Base-by-base conservation (phyloP, 2,329 filamentous ascomycete genomes). In the Tolypocladium ovalisporum region DNA sequence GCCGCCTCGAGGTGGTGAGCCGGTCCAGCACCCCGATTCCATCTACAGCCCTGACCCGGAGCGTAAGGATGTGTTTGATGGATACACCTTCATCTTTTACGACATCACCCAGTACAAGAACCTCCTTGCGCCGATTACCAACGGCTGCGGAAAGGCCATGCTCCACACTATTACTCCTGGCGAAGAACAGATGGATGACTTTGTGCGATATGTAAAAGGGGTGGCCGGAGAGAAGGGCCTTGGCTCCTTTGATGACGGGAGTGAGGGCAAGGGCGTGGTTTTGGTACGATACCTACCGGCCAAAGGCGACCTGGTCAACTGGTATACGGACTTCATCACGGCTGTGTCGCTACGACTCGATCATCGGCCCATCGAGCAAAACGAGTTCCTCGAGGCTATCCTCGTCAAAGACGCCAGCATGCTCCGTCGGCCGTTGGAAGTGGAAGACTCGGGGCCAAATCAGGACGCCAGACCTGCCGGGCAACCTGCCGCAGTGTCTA, bases 381-480 rank as follows among this genome's bases (percentile, higher is more conserved):
- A 88, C 58, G 92, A 97, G 64, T 96, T 99, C 61, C 78, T 99
- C 2, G 90, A 96, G 69, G 89, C 89, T 1, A 94, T 99, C 52
- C 74, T 97, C 34, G 84, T 78, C n/a, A 88, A 87, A 54, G 87
- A 97, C 72, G 83, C 90, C 8, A 83, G 81, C 59, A 79, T 82
- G 49, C 76, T 97, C 24, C 85, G 89, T 58, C 82, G 85, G 40
- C 80, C 85, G 7, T 79, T 95, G 3, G 79, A 87, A 62, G 73
- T 82, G 12, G 72, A 73, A 42, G 67, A 67, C 3, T 53, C 62
- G 2, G 57, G 59, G 32, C 64, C 60, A n/a, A 64, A 62, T 4
- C 65, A 67, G 32, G 62, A 60, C 9, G 56, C 52, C n/a, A 59
- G 54, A 36, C 56, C 56, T 4, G 19, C 19, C 7, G 47, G 36